phyloP scores from a whole-genome alignment of 1,139 yeast genomes.

The Saccharomyces pastorianus region DNA sequence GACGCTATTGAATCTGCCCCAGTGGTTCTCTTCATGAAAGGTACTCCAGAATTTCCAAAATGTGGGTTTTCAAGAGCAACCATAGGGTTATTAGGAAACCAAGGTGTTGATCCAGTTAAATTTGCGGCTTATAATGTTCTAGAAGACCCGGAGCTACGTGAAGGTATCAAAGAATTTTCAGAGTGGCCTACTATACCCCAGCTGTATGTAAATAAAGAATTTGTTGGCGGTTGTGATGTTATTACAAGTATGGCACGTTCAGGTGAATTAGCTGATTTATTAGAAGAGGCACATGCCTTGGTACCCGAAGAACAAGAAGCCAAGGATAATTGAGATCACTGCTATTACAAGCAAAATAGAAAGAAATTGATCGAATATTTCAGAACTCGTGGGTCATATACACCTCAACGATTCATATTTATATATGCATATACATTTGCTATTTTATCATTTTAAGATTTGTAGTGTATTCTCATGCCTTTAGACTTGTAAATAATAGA shows the following conservation, averaged over 20 bases:
- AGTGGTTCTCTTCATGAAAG: conserved; percentile 91
- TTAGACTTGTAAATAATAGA: conserved; percentile 29
- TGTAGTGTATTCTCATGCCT: conserved; percentile 27
- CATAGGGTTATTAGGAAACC: conserved; percentile 86
- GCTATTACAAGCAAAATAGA: neutral
- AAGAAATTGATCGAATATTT: neutral
- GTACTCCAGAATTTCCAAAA: conserved; percentile 96
- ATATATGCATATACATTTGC: conserved; percentile 1
- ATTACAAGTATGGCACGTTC: conserved; percentile 82
- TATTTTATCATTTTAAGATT: neutral
- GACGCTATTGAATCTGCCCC: conserved; percentile 85
- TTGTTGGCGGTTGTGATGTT: conserved; percentile 96
- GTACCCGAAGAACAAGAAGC: conserved; percentile 59
- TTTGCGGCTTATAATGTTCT: conserved; percentile 96
- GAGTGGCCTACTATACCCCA: conserved; percentile 65
- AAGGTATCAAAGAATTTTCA: conserved; percentile 88
- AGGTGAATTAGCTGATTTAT: conserved; percentile 82
- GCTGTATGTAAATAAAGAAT: conserved; percentile 62
- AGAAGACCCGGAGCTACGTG: conserved; percentile 87
- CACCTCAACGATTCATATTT: neutral
- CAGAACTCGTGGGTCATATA: neutral
- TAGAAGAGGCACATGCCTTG: conserved; percentile 72
- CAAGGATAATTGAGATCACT: neutral
- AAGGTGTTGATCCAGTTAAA: conserved; percentile 92
- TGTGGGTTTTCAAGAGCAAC: conserved; percentile 97